Base-by-base conservation (phyloP, 257 asterid genomes). In the Petunia secreta region DNA sequence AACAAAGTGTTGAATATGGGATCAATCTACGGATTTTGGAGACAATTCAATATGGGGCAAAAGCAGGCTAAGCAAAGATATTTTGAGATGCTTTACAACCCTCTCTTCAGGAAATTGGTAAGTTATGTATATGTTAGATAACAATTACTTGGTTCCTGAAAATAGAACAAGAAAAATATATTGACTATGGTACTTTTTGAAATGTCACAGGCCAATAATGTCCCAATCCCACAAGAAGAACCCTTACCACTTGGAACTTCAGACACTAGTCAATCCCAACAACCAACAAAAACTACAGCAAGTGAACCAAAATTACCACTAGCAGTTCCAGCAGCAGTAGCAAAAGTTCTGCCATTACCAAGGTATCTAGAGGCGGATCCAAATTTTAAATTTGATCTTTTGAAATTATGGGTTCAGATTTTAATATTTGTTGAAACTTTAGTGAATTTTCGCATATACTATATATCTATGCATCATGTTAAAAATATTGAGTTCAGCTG, bases 1-100 rank as follows among this genome's bases (percentile, higher is more conserved):
- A 92, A 90, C 86, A 92, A 88, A 84, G 92, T 88, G 43, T 82
- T 94, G 84, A 90, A 92, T 80, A 92, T 91, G 92, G 97, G 97
- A 79, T 83, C 87, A 74, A 84, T 89, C 44, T 92, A 90, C 63
- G 91, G 97, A 55, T 91, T 90, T 81, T 94, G 97, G 98, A 91
- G 88, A 87, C 92, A 84, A 80, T 74, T 90, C 48, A 83, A 90
- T 82, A 85, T 87, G 78, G 90, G 83, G 36, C 88, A 87, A 50
- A 94, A 90, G 82, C 90, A 89, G 65, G 92, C 95, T 5, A 91
- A 90, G 78, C 91, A 87, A 55, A 82, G 92, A 88, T 94, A 94
- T 82, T 75, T 92, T 6, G 97, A 92, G 59, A 82, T 91, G 25
- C 79, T 94, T 36, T 94, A 92, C 88, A 94, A 88, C 83, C 93